phyloP scores from a whole-genome alignment of 2,329 filamentous ascomycete genomes.

The Alternaria sp. region DNA sequence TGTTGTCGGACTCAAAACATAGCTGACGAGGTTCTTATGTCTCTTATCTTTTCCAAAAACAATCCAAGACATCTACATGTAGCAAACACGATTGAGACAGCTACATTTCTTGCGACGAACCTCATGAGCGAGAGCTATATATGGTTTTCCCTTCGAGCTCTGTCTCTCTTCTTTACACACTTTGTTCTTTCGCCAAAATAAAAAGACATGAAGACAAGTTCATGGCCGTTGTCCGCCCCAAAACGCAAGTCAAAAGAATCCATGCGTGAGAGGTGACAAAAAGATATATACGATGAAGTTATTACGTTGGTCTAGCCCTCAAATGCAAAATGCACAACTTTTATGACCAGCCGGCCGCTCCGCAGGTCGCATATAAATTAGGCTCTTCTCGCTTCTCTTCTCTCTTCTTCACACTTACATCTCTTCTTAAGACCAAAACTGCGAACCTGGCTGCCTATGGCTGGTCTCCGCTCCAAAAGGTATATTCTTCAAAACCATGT shows the following conservation, averaged over 20 bases:
- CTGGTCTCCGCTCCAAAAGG: background rate
- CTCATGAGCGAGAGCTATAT: background rate
- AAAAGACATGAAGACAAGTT: fast-evolving
- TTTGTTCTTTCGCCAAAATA: too few relatives aligned
- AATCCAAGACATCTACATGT: background rate
- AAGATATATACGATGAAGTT: too few relatives aligned
- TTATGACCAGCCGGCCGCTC: too few relatives aligned
- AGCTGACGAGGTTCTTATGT: background rate
- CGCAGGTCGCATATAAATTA: too few relatives aligned
- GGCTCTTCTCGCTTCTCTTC: fast-evolving
- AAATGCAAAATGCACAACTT: too few relatives aligned
- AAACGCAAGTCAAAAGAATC: fast-evolving
- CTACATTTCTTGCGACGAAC: too few relatives aligned
- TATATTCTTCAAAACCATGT: too few relatives aligned
- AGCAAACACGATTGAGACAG: background rate
- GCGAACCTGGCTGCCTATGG: too few relatives aligned
- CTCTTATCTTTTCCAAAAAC: background rate
- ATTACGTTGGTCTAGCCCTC: too few relatives aligned
- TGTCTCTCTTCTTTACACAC: background rate
- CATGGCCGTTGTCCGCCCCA: too few relatives aligned
- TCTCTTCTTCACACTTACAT: background rate
- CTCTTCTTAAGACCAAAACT: background rate
- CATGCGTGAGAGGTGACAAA: too few relatives aligned
- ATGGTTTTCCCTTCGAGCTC: background rate
- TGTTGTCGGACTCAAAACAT: background rate